Evolutionary conservation across 805 yeast genomes (phyloP).

Genomic region (Teunomyces lycoperdinae): DNA sequence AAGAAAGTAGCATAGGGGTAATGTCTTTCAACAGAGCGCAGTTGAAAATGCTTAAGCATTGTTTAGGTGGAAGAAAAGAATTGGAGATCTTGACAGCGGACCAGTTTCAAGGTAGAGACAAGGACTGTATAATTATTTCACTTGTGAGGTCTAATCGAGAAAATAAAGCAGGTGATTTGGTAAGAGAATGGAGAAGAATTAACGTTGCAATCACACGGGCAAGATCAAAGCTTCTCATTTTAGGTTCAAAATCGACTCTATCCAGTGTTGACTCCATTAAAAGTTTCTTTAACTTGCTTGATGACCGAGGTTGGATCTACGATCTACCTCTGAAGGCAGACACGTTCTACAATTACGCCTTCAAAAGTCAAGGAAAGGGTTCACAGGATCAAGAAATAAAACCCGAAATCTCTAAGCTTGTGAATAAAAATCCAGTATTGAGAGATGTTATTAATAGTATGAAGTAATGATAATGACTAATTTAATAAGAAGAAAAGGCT

Average conservation of each 20-base stretch:
- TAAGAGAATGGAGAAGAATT: conserved; percentile 86
- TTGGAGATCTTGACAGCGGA: conserved; percentile 91
- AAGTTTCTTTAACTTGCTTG: conserved; percentile 58
- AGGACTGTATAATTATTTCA: conserved; percentile 85
- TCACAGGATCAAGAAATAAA: neutral
- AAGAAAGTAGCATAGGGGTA: conserved; percentile 65
- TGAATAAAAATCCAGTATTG: conserved; percentile 21
- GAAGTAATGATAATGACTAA: conserved; percentile 8
- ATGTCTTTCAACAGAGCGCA: conserved; percentile 90
- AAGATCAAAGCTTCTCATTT: conserved; percentile 71
- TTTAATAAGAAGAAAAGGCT: conserved; percentile 1
- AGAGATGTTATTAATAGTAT: conserved; percentile 31
- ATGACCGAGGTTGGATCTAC: conserved; percentile 61
- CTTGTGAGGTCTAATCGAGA: conserved; percentile 77
- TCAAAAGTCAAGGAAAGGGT: neutral
- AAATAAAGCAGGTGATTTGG: conserved; percentile 66
- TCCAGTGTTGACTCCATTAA: conserved; percentile 48
- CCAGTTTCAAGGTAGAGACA: conserved; percentile 94
- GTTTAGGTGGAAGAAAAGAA: conserved; percentile 29
- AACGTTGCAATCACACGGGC: conserved; percentile 96
- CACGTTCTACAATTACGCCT: conserved; percentile 30
- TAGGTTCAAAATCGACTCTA: conserved; percentile 75
- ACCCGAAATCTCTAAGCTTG: conserved; percentile 9
- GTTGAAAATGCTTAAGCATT: conserved; percentile 33
- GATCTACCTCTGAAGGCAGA: conserved; percentile 48